A percentile compares a stretch with the other conserved stretches of the same genome.
phyloP scores from a whole-genome alignment of 352 stramenopile genomes.

The Phytophthora foliorum region DNA sequence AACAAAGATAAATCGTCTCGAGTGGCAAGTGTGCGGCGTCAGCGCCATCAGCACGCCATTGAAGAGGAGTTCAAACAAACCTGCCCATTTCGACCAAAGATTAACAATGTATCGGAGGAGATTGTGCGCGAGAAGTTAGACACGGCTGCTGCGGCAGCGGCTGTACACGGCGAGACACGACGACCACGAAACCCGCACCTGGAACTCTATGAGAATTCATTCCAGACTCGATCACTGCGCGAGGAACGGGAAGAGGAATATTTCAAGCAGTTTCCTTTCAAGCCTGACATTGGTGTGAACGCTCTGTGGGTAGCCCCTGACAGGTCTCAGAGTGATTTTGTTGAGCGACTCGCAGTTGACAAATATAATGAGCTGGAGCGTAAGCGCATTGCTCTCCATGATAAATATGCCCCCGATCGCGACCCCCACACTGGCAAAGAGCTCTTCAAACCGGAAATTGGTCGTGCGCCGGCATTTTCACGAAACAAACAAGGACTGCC shows the following conservation, averaged over 20 bases:
- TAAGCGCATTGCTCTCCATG: constrained; percentile 61
- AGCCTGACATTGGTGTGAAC: constrained; percentile 84
- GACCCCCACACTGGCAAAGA: constrained; percentile 69
- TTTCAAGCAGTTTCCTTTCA: constrained; percentile 77
- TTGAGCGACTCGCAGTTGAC: constrained; percentile 74
- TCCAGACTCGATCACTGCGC: constrained; percentile 48
- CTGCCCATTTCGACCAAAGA: constrained; percentile 77
- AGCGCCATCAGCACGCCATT: constrained; percentile 64
- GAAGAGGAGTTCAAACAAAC: constrained; percentile 74
- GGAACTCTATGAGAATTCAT: constrained; percentile 81
- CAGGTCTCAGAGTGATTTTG: constrained; percentile 58
- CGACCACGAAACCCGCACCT: constrained; percentile 60
- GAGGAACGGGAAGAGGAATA: constrained; percentile 66
- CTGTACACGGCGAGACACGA: constrained; percentile 25
- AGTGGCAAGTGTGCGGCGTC: constrained; percentile 47
- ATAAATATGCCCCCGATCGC: constrained; percentile 72
- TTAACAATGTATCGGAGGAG: constrained; percentile 77
- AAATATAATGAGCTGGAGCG: constrained; percentile 74
- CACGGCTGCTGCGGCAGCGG: constrained; percentile 41
- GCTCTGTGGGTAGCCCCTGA: constrained; percentile 58
- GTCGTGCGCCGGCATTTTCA: constrained; percentile 68
- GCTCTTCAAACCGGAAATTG: constrained; percentile 78
- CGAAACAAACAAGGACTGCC: constrained; percentile 76
- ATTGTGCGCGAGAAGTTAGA: constrained; percentile 80
- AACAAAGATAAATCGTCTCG: constrained; percentile 56